Base-by-base conservation (phyloP, 2,329 filamentous ascomycete species). In the Talaromyces amestolkiae region DNA sequence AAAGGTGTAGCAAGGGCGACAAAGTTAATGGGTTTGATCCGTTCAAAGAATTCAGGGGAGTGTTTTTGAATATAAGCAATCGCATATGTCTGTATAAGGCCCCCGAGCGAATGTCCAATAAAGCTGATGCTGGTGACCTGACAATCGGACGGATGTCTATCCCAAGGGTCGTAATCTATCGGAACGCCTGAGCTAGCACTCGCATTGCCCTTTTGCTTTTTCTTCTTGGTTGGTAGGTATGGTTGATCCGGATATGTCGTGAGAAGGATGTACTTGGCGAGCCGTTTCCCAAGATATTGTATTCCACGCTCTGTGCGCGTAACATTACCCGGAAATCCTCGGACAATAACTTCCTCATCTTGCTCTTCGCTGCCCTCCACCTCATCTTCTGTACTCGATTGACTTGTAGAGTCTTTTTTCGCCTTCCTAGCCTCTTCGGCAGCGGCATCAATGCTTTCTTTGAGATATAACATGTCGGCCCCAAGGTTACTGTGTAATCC, bases 11-110 rank as follows among this genome's bases (percentile, higher is more conserved):
- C 93, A 70, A 98, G 81, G 33, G 91, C 85, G 69, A 98, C 90
- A 73, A 98, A 98, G 75, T 97, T 97, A 75, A 97, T 83, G 0
- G 94, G 94, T 69, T 88, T 86, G 71, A 97, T 96, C 5, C 88
- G 81, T 59, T 93, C 85, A 72, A 98, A 98, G 76, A 98, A 98
- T 10, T 89, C 82, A 1, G 94, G 94, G 0, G 92, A 96, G 76
- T 98, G 93, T 75, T 97, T 97, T 72, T 97, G 91, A 54, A 98
- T 96, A 75, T 98, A 98, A 9, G 93, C 94, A 65, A 98, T 89
- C 2, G 94, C 94, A 75, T 98, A 98, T 0, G 91, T 96, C 76
- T 98, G 94, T 17, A 97, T 86, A 19, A 96, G 82, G 0, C 94
- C 94, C 33, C 94, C 94, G 0, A 98, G 85, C 0, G 93, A 97